These are phyloP conservation scores for Suillus brevipes DNA, from an alignment of 768 basidiomycete species.

Conservation along the genomic window DNA sequence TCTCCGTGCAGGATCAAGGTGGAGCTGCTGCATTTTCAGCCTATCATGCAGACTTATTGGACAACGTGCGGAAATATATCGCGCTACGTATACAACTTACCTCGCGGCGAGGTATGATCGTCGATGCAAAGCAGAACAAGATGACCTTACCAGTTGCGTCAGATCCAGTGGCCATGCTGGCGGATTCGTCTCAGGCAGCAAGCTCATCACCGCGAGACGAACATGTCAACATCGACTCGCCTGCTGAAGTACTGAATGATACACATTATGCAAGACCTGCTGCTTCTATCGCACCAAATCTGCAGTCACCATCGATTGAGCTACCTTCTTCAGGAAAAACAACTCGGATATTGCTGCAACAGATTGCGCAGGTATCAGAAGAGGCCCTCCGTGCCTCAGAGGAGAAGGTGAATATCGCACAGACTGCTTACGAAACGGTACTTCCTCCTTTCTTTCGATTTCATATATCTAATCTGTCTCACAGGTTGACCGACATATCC, in stretches of 20 bases:
- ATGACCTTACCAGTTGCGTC: background rate
- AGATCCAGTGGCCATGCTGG: slow-evolving; percentile 6
- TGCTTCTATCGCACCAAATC: background rate
- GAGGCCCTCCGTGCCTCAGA: slow-evolving; percentile 63
- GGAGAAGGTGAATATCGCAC: slow-evolving; percentile 77
- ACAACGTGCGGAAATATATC: slow-evolving; percentile 51
- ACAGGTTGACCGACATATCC: slow-evolving; percentile 79
- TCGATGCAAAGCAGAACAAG: background rate
- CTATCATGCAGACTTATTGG: slow-evolving; percentile 42
- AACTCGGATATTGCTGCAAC: slow-evolving; percentile 52
- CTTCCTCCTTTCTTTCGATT: slow-evolving; percentile 2
- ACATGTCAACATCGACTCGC: background rate
- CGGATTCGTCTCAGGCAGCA: slow-evolving; percentile 1
- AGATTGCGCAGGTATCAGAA: slow-evolving; percentile 60
- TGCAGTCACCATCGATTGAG: slow-evolving; percentile 3
- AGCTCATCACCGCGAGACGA: slow-evolving; percentile 8
- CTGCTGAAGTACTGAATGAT: background rate
- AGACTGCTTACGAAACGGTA: slow-evolving; percentile 70
- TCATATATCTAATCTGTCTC: slow-evolving; percentile 9
- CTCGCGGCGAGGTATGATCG: background rate
- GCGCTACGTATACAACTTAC: slow-evolving; percentile 32
- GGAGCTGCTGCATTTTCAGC: slow-evolving; percentile 27
- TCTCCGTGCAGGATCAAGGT: slow-evolving; percentile 8
- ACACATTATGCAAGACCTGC: background rate
- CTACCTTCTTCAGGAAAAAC: slow-evolving; percentile 27